phyloP scores from a whole-genome alignment of 257 asterid species.

The Haberlea rhodopensis region DNA sequence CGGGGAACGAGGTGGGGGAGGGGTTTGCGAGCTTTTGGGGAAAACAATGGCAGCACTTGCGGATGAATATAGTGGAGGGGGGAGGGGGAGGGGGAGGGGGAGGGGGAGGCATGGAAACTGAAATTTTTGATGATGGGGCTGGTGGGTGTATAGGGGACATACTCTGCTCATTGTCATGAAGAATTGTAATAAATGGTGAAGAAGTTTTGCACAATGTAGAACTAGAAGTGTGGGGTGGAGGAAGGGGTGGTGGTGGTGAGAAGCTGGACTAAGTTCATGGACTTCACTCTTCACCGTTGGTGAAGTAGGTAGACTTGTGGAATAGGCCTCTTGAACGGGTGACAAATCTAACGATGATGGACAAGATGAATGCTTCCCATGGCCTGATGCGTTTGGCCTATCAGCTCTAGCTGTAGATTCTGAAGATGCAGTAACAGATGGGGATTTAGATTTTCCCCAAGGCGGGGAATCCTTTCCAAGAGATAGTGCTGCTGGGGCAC shows the following conservation, averaged over 20 bases:
- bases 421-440: conserved; percentile 45
- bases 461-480: conserved; percentile 55
- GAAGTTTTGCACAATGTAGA: too few species aligned
- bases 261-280: conserved; percentile 30
- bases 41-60: neutral
- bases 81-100: too few species aligned
- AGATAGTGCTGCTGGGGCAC: conserved; percentile 77
- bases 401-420: conserved; percentile 41
- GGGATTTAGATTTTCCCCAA: conserved; percentile 60
- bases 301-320: conserved; percentile 33
- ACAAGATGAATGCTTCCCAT: conserved; percentile 42
- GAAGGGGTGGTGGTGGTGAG: conserved; percentile 28
- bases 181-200: too few species aligned
- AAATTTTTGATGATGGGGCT: too few species aligned
- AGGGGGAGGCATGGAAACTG: too few species aligned
- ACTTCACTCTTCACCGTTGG: conserved; percentile 38
- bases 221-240: too few species aligned
- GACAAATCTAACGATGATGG: conserved; percentile 44
- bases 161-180: too few species aligned
- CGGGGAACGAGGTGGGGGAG: conserved; percentile 39
- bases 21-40: conserved; percentile 11
- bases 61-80: conserved; percentile 8
- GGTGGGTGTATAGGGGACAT: too few species aligned
- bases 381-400: conserved; percentile 38
- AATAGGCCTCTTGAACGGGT: conserved; percentile 32